Evolutionary conservation across 2,329 filamentous ascomycete genomes (phyloP), one percentile per base, ranked within the genome.

Genomic region (Talaromyces atroroseus): DNA sequence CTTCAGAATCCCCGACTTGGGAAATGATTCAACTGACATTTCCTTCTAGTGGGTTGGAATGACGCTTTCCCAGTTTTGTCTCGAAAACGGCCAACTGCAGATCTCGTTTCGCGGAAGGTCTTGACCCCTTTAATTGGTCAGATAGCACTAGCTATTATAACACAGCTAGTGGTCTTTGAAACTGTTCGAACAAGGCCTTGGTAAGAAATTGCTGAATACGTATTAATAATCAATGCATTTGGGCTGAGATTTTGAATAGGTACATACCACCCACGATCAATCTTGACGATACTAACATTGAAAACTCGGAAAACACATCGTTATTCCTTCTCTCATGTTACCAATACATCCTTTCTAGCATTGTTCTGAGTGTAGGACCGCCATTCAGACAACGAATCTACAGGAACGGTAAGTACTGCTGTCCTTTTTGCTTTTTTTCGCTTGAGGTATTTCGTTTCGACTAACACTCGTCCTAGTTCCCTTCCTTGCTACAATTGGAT

Each of bases 261-360:
- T 96, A 90, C 68, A 84, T 87, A 52, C 90, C 92, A 16, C 94
- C 94, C 0, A 79, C 85, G 56, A 70, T 95, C 24, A 82, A 91
- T 66, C 83, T 82, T 24, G 82, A 95, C 29, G 87, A 94, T 66
- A 87, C 88, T 23, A 95, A 94, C 68, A 87, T 92, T 53, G 81
- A 87, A 65, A 97, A 97, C 71, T 96, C 90, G 10, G 89, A 97
- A 66, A 97, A 99, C 66, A 96, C 92, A 0, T 85, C 88, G 0
- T 77, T 99, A 1, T 99, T 99, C 76, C 75, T 97, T 29, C 79
- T 92, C 5, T 95, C 89, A 1, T 96, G 91, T 70, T 97, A 92
- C 66, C 92, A 97, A 70, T 99, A 99, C 71, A 95, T 95, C 38
- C 80, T 96, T 21, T 89, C 90, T 0, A 94, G 90, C 3, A 81